A percentile compares a stretch with the other conserved stretches of the same genome.
phyloP scores from a whole-genome alignment of 108 stramenopile genomes.

The Pseudonitzschia delicatissima region DNA sequence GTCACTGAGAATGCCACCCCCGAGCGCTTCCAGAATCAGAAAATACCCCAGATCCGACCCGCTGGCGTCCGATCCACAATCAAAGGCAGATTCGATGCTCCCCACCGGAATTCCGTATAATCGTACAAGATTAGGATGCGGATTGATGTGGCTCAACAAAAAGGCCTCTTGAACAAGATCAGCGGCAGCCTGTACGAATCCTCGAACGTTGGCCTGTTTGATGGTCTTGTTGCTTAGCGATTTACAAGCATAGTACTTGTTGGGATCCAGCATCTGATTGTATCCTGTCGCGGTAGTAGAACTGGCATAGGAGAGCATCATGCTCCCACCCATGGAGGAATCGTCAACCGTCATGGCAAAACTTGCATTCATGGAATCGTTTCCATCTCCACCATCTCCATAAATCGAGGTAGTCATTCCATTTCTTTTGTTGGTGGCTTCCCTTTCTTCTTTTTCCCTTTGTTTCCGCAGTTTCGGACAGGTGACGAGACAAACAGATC shows the following conservation, averaged over 20 bases:
- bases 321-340: no score
- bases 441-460: not conserved
- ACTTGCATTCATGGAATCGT: not conserved
- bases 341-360: no score
- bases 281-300: not conserved
- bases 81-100: conserved; percentile 6
- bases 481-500: conserved; percentile 23
- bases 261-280: not conserved
- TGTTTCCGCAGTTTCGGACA: not conserved
- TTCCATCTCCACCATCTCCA: not conserved
- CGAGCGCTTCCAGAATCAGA: conserved; percentile 54
- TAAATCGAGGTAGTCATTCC: not conserved
- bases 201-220: not conserved
- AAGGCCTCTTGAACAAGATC: conserved; percentile 33
- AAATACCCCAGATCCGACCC: conserved; percentile 37
- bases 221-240: conserved; percentile 24
- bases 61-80: not conserved
- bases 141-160: conserved; percentile 15
- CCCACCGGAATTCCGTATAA: conserved; percentile 28
- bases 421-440: not conserved
- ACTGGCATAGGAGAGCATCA: no score
- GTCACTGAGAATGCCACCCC: conserved; percentile 26
- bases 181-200: conserved; percentile 27
- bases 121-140: conserved; percentile 32
- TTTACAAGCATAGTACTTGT: conserved; percentile 20